phyloP scores from a whole-genome alignment of 2,329 filamentous ascomycete genomes.

The Clonostachys rhizophaga region DNA sequence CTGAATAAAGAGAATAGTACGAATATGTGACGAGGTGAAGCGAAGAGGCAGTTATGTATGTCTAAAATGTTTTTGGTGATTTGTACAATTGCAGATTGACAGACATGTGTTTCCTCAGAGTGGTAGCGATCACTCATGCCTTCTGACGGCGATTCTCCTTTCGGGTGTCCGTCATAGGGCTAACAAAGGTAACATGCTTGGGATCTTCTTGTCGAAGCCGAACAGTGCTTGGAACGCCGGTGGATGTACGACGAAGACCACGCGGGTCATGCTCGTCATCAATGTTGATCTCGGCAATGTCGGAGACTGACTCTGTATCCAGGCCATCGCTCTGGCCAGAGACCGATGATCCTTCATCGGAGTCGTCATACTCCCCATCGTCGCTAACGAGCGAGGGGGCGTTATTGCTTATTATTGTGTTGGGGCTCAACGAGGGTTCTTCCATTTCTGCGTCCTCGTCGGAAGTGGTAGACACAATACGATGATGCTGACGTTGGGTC shows the following conservation, averaged over 20 bases:
- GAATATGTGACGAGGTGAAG: conserved; percentile 1
- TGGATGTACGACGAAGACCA: conserved; percentile 35
- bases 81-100: conserved; percentile 1
- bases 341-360: conserved; percentile 56
- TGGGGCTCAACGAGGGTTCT: conserved; percentile 62
- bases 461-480: conserved; percentile 6
- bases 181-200: conserved; percentile 53
- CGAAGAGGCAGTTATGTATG: conserved; percentile 1
- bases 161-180: conserved; percentile 37
- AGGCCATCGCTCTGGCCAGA: conserved; percentile 48
- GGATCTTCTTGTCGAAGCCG: conserved; percentile 48
- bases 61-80: neutral
- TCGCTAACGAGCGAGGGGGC: conserved; percentile 77
- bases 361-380: conserved; percentile 73
- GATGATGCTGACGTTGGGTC: neutral
- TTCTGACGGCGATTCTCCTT: conserved; percentile 22
- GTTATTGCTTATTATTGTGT: conserved; percentile 67
- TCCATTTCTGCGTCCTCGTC: conserved; percentile 48
- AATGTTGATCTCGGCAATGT: conserved; percentile 57
- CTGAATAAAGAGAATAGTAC: conserved; percentile 5
- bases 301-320: conserved; percentile 55
- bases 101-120: neutral
- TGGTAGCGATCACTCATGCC: conserved; percentile 7
- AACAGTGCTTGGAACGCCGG: conserved; percentile 35
- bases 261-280: conserved; percentile 50